phyloP scores from a whole-genome alignment of 805 yeast species.

The Hanseniaspora pseudoguilliermondii region DNA sequence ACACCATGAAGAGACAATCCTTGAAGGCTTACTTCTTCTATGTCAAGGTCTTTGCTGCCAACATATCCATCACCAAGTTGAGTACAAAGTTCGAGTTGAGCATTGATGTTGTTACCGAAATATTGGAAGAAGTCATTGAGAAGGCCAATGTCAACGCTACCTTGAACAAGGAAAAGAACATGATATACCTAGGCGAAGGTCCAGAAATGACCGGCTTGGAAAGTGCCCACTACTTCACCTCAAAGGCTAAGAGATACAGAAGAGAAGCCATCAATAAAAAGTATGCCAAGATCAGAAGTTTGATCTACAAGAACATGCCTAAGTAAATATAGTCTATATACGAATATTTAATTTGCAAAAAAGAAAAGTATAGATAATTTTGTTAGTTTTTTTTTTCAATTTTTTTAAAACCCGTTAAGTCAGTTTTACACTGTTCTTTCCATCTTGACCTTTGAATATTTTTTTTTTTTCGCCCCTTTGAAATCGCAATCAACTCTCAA shows the following conservation, averaged over 20 bases:
- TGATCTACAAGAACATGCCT: not conserved
- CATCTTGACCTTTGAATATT: no score
- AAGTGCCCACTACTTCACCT: conserved; percentile 71
- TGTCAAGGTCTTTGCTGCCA: conserved; percentile 62
- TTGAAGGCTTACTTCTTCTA: conserved; percentile 85
- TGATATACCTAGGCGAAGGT: conserved; percentile 58
- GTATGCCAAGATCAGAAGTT: not conserved
- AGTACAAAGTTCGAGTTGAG: conserved; percentile 54
- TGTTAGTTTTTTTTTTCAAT: not conserved
- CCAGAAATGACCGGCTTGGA: conserved; percentile 75
- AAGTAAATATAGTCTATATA: not conserved
- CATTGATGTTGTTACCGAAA: conserved; percentile 42
- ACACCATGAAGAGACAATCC: conserved; percentile 78
- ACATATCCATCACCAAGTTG: conserved; percentile 56
- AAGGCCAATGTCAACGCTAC: conserved; percentile 61
- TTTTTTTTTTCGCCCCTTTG: no score
- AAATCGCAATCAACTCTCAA: no score
- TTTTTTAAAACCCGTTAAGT: no score
- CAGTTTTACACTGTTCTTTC: no score
- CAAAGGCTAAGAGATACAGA: conserved; percentile 21
- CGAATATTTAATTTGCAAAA: not conserved
- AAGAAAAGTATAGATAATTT: not conserved
- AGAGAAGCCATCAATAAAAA: conserved; percentile 1
- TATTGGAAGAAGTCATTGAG: conserved; percentile 63
- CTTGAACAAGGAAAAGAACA: conserved; percentile 49